Evolutionary conservation across 176 grass and related monocot genomes (phyloP), one percentile per base, ranked within the genome.

Genomic region (Elaeis guineensis): DNA sequence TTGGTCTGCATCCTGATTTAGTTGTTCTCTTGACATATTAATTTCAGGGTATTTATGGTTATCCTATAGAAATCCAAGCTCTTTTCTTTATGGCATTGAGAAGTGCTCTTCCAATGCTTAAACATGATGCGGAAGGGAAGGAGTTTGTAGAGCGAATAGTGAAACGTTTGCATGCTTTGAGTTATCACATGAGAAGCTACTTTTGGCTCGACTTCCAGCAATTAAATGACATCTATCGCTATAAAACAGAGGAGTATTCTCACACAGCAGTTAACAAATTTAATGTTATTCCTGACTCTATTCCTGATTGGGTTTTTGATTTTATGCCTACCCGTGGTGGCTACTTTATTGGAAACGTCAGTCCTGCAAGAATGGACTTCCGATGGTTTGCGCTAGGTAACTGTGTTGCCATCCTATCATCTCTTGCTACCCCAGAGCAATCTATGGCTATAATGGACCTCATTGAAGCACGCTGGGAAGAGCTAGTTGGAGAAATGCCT

Each of bases 151-250:
- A 71, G 51, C 50, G 59, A 59, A 82, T 76, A 29, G 49, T 66
- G 3, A 82, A 71, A 69, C 55, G 79, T 17, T 54, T 82, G 17
- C 72, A 82, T 58, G 79, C 79, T n/a, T 32, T 82, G 53, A 75
- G 72, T 29, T 82, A 71, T 69, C 79, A 82, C 59, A 76, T 82
- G 79, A 58, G 72, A 57, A 82, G 66, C 53, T 82, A 76, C 53
- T 82, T 82, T 63, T 82, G 79, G 79, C 72, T 82, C 1, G 79
- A 82, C 28, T 82, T 82, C 49, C 79, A 76, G 49, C 79, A 76
- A 25, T 26, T 82, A 25, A 81, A 81, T 57, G 79, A 71, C 65
- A 81, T 76, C 65, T 81, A 81, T 49, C 72, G 79, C 49, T 81
- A 81, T 51, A 81, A 81, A 56, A 81, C 79, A 0, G 79, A 82